Conservation (phyloP, 1,284 basidiomycete genomes). For the Inonotus obliquus region DNA sequence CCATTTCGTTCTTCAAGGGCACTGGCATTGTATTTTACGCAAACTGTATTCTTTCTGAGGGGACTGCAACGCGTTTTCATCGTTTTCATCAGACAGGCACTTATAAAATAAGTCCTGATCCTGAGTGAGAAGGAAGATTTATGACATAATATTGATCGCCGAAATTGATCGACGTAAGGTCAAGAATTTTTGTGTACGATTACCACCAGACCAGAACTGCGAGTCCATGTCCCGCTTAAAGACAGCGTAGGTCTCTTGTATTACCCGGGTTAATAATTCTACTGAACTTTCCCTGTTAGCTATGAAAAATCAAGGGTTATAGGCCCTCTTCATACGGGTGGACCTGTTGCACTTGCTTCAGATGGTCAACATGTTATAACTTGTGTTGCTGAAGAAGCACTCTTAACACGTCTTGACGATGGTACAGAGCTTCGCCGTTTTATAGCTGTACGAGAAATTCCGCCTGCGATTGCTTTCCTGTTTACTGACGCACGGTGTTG, state of each 20-base stretch:
- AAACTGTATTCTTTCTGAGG: not conserved
- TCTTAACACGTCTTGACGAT: constrained; percentile 75
- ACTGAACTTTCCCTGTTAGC: constrained; percentile 33
- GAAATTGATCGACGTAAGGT: not conserved
- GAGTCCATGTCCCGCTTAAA: constrained; percentile 42
- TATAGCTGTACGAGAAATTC: constrained; percentile 56
- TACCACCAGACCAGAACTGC: constrained; percentile 24
- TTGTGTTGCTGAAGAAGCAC: constrained; percentile 81
- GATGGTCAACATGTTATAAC: constrained; percentile 83
- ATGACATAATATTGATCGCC: not conserved
- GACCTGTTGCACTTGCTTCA: constrained; percentile 75
- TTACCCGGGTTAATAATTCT: not conserved
- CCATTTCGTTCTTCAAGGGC: not conserved
- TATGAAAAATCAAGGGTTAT: constrained; percentile 71
- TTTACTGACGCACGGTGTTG: constrained; percentile 5
- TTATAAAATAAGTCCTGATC: no score
- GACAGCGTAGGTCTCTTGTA: constrained; percentile 50
- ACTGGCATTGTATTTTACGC: constrained; percentile 8
- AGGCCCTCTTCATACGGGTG: constrained; percentile 82
- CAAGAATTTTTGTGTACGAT: not conserved
- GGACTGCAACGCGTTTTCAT: not conserved
- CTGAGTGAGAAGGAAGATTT: no score
- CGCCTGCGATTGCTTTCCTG: constrained; percentile 8
- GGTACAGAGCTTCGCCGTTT: constrained; percentile 79
- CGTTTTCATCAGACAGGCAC: no score